Conservation (phyloP, 2,329 filamentous ascomycete genomes). For the Colletotrichum sp. region DNA sequence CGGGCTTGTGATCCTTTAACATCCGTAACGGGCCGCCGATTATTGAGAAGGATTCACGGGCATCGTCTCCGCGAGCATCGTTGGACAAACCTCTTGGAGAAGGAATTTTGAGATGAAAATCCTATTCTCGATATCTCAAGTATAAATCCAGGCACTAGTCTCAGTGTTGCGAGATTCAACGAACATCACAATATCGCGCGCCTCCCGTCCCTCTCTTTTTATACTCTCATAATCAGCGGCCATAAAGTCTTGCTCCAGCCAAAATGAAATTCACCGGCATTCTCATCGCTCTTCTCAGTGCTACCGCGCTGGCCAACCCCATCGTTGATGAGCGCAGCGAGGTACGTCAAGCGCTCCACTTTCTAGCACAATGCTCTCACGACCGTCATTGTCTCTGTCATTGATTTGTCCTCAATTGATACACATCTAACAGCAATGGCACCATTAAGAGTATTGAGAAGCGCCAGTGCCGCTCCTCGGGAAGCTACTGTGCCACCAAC, state of each 20-base stretch:
- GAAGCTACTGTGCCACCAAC: not conserved
- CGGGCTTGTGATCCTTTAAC: not conserved
- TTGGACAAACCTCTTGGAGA: rapidly evolving
- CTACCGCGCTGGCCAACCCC: not conserved
- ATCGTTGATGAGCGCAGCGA: not conserved
- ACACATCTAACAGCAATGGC: not conserved
- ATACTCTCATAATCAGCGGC: not conserved
- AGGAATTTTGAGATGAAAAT: rapidly evolving
- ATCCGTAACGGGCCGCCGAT: not conserved
- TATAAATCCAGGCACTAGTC: rapidly evolving
- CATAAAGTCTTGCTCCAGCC: not conserved
- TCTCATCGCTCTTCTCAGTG: not conserved
- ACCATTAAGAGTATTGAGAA: not conserved
- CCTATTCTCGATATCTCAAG: rapidly evolving
- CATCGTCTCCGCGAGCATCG: not conserved
- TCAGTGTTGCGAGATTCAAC: not conserved
- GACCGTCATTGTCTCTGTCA: rapidly evolving
- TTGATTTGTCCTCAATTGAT: rapidly evolving
- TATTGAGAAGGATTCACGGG: not conserved
- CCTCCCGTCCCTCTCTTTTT: rapidly evolving
- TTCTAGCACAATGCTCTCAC: rapidly evolving
- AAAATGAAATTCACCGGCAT: not conserved
- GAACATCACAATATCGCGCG: not conserved
- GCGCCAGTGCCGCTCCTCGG: not conserved
- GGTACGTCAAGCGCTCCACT: not conserved